Evolutionary conservation across 495 filamentous ascomycete genomes (phyloP).

Genomic region (Neurospora sp.): DNA sequence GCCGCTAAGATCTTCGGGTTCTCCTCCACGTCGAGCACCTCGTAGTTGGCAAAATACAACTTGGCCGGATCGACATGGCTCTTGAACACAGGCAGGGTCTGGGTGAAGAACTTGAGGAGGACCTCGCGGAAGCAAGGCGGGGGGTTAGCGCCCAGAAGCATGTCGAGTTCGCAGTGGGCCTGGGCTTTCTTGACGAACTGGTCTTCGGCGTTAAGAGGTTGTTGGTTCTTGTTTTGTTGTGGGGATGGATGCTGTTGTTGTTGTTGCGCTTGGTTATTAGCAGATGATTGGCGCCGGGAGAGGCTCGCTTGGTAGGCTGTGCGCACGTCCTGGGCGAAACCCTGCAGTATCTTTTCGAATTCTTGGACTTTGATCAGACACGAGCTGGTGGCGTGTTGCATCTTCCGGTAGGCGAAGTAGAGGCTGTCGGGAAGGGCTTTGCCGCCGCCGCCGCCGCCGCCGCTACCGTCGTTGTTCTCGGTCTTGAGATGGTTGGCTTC

Average conservation of each 20-base stretch:
- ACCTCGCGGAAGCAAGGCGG: slow-evolving; percentile 38
- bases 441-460: slow-evolving; percentile 11
- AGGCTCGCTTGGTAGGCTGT: slow-evolving; percentile 34
- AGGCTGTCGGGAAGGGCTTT: slow-evolving; percentile 21
- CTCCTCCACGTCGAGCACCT: slow-evolving; percentile 38
- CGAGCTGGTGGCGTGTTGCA: slow-evolving; percentile 30
- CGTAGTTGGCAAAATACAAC: slow-evolving; percentile 42
- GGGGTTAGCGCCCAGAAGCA: slow-evolving; percentile 36
- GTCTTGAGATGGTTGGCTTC: slow-evolving; percentile 14
- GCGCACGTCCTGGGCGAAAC: slow-evolving; percentile 34
- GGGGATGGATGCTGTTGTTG: slow-evolving; percentile 3
- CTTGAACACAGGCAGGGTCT: slow-evolving; percentile 30
- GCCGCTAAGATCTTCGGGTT: slow-evolving; percentile 16
- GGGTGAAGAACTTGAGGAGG: slow-evolving; percentile 35
- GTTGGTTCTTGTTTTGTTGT: slow-evolving; percentile 6
- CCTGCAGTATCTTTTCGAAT: slow-evolving; percentile 39
- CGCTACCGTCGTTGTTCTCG: slow-evolving; percentile 13
- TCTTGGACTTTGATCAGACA: slow-evolving; percentile 34
- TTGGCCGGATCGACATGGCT: slow-evolving; percentile 30
- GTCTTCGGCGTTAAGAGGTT: slow-evolving; percentile 15
- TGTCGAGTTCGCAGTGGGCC: slow-evolving; percentile 35
- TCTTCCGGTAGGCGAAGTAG: slow-evolving; percentile 37
- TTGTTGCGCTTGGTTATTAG: slow-evolving; percentile 14
- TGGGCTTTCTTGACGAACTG: slow-evolving; percentile 27
- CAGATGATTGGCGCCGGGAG: slow-evolving; percentile 11